Conservation (phyloP, 2,329 filamentous ascomycete genomes). For the Aspergillus pseudoviridinutans region DNA sequence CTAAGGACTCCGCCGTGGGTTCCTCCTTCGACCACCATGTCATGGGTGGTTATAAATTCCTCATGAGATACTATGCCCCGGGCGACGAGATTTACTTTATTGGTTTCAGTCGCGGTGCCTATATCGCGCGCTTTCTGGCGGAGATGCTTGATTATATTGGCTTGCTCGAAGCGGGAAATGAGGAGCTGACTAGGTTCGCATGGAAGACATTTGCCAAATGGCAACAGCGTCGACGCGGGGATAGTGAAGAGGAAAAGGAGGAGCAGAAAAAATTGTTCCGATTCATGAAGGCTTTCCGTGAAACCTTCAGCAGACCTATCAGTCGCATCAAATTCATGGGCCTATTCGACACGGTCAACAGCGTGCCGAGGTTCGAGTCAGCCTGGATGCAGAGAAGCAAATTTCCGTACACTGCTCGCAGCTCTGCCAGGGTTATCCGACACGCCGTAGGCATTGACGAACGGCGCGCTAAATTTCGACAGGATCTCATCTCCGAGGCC, state of each 20-base stretch:
- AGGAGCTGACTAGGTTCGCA: slow-evolving; percentile 78
- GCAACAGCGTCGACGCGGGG: slow-evolving; percentile 31
- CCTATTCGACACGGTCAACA: slow-evolving; percentile 78
- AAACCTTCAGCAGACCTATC: slow-evolving; percentile 74
- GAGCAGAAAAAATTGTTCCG: slow-evolving; percentile 54
- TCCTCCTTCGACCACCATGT: slow-evolving; percentile 80
- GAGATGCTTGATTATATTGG: slow-evolving; percentile 85
- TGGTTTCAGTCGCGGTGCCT: slow-evolving; percentile 69
- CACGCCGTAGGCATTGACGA: slow-evolving; percentile 58
- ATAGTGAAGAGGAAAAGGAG: slow-evolving; percentile 19
- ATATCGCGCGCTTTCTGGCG: slow-evolving; percentile 70
- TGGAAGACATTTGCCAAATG: slow-evolving; percentile 58
- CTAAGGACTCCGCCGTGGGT: slow-evolving; percentile 68
- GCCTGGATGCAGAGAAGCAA: slow-evolving; percentile 70
- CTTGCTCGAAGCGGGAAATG: slow-evolving; percentile 73
- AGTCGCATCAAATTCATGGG: slow-evolving; percentile 70
- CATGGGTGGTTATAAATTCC: slow-evolving; percentile 74
- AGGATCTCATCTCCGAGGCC: slow-evolving; percentile 51
- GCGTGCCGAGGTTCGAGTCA: slow-evolving; percentile 70
- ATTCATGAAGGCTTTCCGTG: slow-evolving; percentile 74
- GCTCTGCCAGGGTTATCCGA: slow-evolving; percentile 52
- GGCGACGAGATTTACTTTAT: slow-evolving; percentile 64
- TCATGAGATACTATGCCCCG: slow-evolving; percentile 68
- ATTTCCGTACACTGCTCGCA: slow-evolving; percentile 59
- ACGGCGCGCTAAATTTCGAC: slow-evolving; percentile 55